These are phyloP conservation scores for Termitomyces sp. DNA, from an alignment of 768 basidiomycete genomes.

Conservation along the genomic window DNA sequence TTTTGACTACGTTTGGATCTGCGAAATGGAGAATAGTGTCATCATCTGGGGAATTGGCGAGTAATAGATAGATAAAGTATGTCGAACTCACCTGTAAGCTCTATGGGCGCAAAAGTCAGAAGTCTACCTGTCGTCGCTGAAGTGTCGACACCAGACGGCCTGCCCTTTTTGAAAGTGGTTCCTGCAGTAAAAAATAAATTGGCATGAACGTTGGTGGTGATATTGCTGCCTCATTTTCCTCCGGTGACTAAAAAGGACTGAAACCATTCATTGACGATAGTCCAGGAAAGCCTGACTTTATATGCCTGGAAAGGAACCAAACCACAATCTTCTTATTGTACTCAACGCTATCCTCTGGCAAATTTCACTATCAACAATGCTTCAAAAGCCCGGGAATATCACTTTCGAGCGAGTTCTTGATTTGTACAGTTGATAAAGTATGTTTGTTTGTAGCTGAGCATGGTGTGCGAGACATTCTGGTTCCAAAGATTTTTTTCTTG, in stretches of 20 bases:
- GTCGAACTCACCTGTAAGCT: slow-evolving; percentile 6
- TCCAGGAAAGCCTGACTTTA: slow-evolving; percentile 9
- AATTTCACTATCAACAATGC: slow-evolving; percentile 10
- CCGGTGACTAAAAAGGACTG: slow-evolving; percentile 1
- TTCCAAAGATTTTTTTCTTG: too few species aligned
- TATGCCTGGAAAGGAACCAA: slow-evolving; percentile 19
- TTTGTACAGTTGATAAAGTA: not conserved
- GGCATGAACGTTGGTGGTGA: not conserved
- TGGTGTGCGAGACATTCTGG: not conserved
- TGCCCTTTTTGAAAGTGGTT: not conserved
- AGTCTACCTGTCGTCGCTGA: slow-evolving; percentile 1
- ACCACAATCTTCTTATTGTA: slow-evolving; percentile 3
- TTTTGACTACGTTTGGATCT: not conserved
- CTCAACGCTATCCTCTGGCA: slow-evolving; percentile 13
- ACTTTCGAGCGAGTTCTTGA: not conserved
- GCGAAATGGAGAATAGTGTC: slow-evolving; percentile 1
- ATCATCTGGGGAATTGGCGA: not conserved
- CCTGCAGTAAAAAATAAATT: not conserved
- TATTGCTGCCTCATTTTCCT: not conserved
- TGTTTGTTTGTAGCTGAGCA: not conserved
- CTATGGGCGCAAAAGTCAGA: slow-evolving; percentile 1
- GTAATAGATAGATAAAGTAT: not conserved
- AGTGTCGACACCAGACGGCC: not conserved
- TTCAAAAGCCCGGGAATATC: slow-evolving; percentile 5
- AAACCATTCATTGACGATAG: not conserved